These are phyloP conservation scores for Podaxis mareebaensis DNA, from an alignment of 768 basidiomycete species.

Conservation along the genomic window DNA sequence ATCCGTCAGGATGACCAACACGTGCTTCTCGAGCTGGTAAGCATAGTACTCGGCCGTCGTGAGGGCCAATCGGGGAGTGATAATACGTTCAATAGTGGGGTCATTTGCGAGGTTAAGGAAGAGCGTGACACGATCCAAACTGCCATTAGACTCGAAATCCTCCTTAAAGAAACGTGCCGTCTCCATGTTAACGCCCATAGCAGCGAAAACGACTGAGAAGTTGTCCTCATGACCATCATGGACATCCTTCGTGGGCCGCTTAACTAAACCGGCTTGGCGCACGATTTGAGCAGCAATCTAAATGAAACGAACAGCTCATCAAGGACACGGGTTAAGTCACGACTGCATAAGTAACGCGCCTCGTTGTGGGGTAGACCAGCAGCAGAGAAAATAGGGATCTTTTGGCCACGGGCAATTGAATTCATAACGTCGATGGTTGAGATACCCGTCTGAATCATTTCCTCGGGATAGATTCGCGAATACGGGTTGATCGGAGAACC, in stretches of 20 bases:
- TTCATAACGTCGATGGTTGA: constrained; percentile 99
- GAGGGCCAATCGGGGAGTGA: constrained; percentile 95
- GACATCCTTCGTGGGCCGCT: constrained; percentile 94
- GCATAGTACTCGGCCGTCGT: constrained; percentile 99
- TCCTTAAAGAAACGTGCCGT: constrained; percentile 99
- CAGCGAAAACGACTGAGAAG: constrained; percentile 99
- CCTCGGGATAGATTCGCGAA: constrained; percentile 98
- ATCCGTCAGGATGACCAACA: constrained; percentile 97
- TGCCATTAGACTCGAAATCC: constrained; percentile 98
- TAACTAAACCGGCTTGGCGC: constrained; percentile 97
- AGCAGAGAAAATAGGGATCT: constrained; percentile 99
- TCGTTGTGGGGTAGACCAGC: constrained; percentile 99
- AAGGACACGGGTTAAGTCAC: constrained; percentile 7
- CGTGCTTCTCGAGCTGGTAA: constrained; percentile 99
- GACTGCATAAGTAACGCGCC: constrained; percentile 41
- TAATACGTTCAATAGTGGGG: constrained; percentile 99
- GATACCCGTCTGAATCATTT: constrained; percentile 99
- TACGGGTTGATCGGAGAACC: constrained; percentile 98
- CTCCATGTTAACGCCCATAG: constrained; percentile 99
- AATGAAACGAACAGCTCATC: background rate
- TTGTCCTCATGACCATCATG: constrained; percentile 99
- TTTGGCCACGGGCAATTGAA: constrained; percentile 99
- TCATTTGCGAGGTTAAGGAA: constrained; percentile 99
- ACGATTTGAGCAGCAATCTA: constrained; percentile 99
- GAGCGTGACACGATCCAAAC: constrained; percentile 94